Conservation (phyloP, 2,329 filamentous ascomycete species). For the Dendryphion nanum region DNA sequence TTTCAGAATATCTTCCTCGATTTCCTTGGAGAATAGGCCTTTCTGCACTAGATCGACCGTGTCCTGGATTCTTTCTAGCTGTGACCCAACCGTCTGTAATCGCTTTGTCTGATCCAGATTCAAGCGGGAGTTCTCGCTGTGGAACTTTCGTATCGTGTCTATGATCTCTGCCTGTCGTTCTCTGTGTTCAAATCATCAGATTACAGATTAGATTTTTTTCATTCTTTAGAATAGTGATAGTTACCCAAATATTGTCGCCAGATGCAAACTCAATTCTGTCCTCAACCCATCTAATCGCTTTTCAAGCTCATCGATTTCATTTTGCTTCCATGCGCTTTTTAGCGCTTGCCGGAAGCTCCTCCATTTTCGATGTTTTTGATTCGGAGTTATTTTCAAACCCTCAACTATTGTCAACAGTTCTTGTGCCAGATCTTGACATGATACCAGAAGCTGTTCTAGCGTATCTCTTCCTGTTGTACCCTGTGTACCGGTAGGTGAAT, state of each 20-base stretch:
- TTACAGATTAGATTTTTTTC: background rate
- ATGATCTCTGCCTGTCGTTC: background rate
- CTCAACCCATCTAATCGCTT: background rate
- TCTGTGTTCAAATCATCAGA: background rate
- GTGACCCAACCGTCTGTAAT: too few relatives aligned
- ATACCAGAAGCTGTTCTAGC: background rate
- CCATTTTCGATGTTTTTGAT: background rate
- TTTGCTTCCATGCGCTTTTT: background rate
- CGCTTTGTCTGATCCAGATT: too few relatives aligned
- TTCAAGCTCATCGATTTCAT: background rate
- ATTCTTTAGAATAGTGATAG: background rate
- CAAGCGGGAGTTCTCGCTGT: background rate
- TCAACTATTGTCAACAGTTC: background rate
- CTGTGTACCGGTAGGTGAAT: too few relatives aligned
- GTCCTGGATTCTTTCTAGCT: too few relatives aligned
- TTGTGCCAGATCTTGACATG: background rate
- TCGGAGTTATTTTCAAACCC: background rate
- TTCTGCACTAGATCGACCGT: too few relatives aligned
- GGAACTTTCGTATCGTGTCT: background rate
- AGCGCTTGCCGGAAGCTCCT: background rate
- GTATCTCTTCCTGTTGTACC: background rate
- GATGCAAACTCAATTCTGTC: background rate
- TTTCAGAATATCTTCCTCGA: background rate
- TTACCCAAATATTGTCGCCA: background rate
- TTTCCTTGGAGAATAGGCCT: background rate